Conservation (phyloP, 2,329 filamentous ascomycete species). For the Dactylella cylindrospora region DNA sequence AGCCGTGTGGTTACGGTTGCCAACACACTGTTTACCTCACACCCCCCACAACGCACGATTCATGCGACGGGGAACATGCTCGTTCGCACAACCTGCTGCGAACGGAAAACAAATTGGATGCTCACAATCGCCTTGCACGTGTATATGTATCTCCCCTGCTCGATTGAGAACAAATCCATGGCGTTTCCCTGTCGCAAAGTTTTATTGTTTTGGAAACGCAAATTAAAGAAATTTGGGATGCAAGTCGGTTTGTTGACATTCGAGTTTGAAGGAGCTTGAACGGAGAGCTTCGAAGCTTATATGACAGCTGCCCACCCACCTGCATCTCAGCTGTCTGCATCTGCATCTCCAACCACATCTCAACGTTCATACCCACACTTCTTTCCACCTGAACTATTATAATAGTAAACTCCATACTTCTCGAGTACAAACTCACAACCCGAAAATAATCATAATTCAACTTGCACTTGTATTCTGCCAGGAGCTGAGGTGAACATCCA, state of each 20-base stretch:
- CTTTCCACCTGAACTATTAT: background rate
- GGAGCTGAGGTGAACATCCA: too few relatives aligned
- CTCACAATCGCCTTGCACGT: background rate
- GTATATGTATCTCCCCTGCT: background rate
- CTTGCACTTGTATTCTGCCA: too few relatives aligned
- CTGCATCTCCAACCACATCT: constrained; percentile 3
- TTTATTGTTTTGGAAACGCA: constrained; percentile 43
- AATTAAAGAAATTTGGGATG: constrained; percentile 1
- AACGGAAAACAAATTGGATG: constrained; percentile 10
- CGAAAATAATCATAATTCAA: background rate
- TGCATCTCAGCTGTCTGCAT: background rate
- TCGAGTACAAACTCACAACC: background rate
- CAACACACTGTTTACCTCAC: background rate
- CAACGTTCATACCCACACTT: background rate
- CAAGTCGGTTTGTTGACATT: constrained; percentile 35
- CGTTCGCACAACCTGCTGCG: constrained; percentile 17
- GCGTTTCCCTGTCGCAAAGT: constrained; percentile 15
- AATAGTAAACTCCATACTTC: background rate
- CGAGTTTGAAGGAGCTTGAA: background rate
- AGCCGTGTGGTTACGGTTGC: too few relatives aligned
- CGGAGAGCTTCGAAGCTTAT: constrained; percentile 10
- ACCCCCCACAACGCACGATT: constrained; percentile 1
- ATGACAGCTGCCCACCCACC: constrained; percentile 10
- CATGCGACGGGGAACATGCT: too few relatives aligned
- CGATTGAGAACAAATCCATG: constrained; percentile 1